Evolutionary conservation across 176 grass and related monocot species (phyloP).

Genomic region (Paspalum vaginatum): DNA sequence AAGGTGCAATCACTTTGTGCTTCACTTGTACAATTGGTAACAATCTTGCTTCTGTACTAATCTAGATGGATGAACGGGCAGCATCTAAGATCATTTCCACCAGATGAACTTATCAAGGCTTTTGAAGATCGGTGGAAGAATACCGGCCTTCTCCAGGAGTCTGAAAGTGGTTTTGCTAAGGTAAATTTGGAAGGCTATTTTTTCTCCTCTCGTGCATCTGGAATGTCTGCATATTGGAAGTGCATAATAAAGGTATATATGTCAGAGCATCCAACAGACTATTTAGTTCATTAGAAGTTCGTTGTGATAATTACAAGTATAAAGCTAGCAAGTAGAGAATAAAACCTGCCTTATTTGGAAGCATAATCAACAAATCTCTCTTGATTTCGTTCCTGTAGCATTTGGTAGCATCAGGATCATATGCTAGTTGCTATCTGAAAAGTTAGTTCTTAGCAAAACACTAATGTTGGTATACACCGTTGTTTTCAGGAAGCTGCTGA

Average conservation of each 20-base stretch:
- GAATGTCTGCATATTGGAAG: not conserved
- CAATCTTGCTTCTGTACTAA: conserved; percentile 34
- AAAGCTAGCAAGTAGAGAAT: not conserved
- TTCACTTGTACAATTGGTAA: not conserved
- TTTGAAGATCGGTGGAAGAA: conserved; percentile 84
- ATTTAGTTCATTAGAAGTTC: conserved; percentile 3
- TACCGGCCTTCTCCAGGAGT: conserved; percentile 73
- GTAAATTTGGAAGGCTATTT: conserved; percentile 34
- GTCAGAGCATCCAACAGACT: not conserved
- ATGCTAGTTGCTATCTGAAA: not conserved
- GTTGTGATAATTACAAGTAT: not conserved
- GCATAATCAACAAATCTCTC: not conserved
- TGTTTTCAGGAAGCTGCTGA: conserved; percentile 76
- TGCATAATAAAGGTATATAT: not conserved
- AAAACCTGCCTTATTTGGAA: not conserved
- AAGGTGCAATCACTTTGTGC: not conserved
- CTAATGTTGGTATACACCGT: not conserved
- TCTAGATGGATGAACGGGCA: conserved; percentile 97
- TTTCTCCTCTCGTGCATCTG: not conserved
- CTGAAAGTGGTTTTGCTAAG: conserved; percentile 75
- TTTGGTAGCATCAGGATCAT: not conserved
- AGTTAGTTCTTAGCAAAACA: not conserved
- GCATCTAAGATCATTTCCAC: conserved; percentile 79
- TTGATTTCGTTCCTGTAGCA: not conserved
- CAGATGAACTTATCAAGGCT: conserved; percentile 67